Base-by-base conservation (phyloP, 2,329 filamentous ascomycete species). In the Colletotrichum sp. region DNA sequence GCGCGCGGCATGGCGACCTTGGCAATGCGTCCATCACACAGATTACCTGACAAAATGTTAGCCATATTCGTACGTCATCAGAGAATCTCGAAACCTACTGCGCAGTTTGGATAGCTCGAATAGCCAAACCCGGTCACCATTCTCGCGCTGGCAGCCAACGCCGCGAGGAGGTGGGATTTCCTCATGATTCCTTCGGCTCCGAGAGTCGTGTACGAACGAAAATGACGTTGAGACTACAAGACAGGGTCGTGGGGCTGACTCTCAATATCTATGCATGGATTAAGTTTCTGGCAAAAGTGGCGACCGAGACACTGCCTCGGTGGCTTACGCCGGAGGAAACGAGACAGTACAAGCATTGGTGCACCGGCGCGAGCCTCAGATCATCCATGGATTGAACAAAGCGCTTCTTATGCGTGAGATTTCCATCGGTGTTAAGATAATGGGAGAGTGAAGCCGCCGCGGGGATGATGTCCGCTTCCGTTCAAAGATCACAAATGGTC, bases 1-100 rank as follows among this genome's bases (percentile, higher is more conserved):
- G 55, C 6, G 6, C 55, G 18, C 9, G n/a, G 21, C 66, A 69
- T 5, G 21, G 13, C 21, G 66, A 60, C 26, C 36, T 18, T 15
- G 66, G 66, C 4, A 69, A 18, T 10, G 66, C 66, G 2, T 60
- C 66, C 21, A 44, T 18, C 18, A 60, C 52, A 21, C 66, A 69
- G 8, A n/a, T 0, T 3, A 69, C 66, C 66, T 69, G 24, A 0
- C 26, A 0, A 12, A 24, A n/a, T n/a, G 12, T 62, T 0, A 62
- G 28, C 8, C 18, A 30, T 13, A 0, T 32, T 9, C 26, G 28
- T 12, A 10, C 3, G 7, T 26, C 6, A 26, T 26, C 0, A 16
- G 26, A 28, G 21, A 16, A 16, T 10, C 3, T 59, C 15, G 16
- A 30, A 59, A 62, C 65, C 3, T 36, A 68, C 65, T 15, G 65